Percentiles rank a stretch among this genome's conserved stretches.
These are phyloP conservation scores for Neopestalotiopsis sp. DNA, from an alignment of 2,329 filamentous ascomycete species.

Conservation along the genomic window DNA sequence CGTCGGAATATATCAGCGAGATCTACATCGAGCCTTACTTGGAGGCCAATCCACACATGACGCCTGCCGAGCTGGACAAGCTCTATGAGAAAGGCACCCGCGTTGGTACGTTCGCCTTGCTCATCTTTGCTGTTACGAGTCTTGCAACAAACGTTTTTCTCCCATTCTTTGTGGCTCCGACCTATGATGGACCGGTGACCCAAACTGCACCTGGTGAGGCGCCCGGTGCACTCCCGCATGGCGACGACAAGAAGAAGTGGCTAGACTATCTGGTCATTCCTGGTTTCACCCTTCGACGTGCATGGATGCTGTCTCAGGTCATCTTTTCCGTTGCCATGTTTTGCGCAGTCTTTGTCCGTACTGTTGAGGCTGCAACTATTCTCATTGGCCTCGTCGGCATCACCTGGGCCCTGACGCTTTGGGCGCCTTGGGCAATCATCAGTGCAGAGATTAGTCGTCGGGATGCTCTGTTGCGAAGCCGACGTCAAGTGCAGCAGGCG, in stretches of 20 bases:
- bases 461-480: slow-evolving; percentile 62
- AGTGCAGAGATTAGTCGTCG: slow-evolving; percentile 88
- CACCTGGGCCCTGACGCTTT: slow-evolving; percentile 90
- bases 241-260: slow-evolving; percentile 45
- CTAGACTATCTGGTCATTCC: slow-evolving; percentile 75
- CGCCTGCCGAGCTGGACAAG: slow-evolving; percentile 74
- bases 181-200: slow-evolving; percentile 62
- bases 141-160: slow-evolving; percentile 82
- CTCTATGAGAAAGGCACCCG: slow-evolving; percentile 87
- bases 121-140: slow-evolving; percentile 87
- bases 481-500: slow-evolving; percentile 28
- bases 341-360: slow-evolving; percentile 78
- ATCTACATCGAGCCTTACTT: slow-evolving; percentile 89
- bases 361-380: slow-evolving; percentile 73
- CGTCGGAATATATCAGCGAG: slow-evolving; percentile 90
- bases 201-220: slow-evolving; percentile 38
- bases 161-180: slow-evolving; percentile 84
- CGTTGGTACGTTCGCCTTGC: slow-evolving; percentile 85
- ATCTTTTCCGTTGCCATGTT: slow-evolving; percentile 84
- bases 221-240: slow-evolving; percentile 35
- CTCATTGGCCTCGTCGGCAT: slow-evolving; percentile 85
- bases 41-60: slow-evolving; percentile 77
- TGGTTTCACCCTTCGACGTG: slow-evolving; percentile 83
- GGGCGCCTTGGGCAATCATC: slow-evolving; percentile 96
- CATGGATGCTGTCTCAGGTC: slow-evolving; percentile 87